Evolutionary conservation across 2,329 filamentous ascomycete genomes (phyloP), one percentile per base, ranked within the genome.

Genomic region (Fusarium oligoseptatum): DNA sequence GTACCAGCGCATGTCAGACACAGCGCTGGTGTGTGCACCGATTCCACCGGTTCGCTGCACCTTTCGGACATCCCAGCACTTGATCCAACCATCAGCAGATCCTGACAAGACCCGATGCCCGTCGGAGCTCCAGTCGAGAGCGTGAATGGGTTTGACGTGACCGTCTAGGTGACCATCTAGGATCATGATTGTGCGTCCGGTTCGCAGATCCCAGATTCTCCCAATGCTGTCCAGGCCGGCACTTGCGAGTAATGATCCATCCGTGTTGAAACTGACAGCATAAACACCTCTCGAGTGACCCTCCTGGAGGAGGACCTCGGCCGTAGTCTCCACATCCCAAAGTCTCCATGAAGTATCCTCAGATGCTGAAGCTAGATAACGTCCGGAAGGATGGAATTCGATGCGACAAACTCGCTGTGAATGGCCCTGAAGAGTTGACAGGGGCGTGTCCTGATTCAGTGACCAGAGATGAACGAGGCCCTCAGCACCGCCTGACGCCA

Each of bases 291-390:
- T 91, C 11, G 95, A 97, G 82, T 99, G 97, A 1, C 97, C 97
- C 84, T 98, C 96, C 82, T 99, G 97, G 1, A 97, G 87, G 2
- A 97, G 87, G 2, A 98, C 85, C 80, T 98, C 95, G 3, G 92
- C 92, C 0, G 92, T 94, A 0, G 93, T 97, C 76, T 94, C 92
- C 1, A 98, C 91, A 81, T 98, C 96, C 96, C 97, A 99, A 37
- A 99, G 87, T 52, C 96, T 91, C 97, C 97, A 99, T 0, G 97
- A 98, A 3, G 95, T 98, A 81, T 99, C 97, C 79, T 97, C 97
- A 0, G 95, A 98, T 8, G 97, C 97, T 1, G 95, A 98, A 6
- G 96, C 97, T 7, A 98, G 87, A 79, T 96, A 98, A 71, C 89
- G 89, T 4, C 96, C 96, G 0, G 94, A 97, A 0, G 97, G 97